Base-by-base conservation (phyloP, 2,329 filamentous ascomycete species). In the Ambrosiella beaveri region DNA sequence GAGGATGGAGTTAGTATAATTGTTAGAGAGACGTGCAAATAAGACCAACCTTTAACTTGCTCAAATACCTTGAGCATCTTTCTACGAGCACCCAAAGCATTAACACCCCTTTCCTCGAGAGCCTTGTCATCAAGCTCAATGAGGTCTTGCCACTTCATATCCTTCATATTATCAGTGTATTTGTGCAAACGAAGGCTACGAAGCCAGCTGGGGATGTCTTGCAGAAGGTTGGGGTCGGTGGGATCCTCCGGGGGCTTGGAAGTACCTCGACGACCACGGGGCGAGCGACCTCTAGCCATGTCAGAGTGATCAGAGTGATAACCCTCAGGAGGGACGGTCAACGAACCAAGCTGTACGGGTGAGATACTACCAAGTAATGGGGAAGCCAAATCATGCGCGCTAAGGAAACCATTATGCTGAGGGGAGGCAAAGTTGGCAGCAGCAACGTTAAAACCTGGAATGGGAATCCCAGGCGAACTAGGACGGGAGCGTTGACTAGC, bases 1-100 rank as follows among this genome's bases (percentile, higher is more conserved):
- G 44, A 54, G 7, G 11, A 49, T 44, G 36, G 44, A 17, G 45
- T 40, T 6, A 52, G 40, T 37, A 11, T 19, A 7, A 17, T 37
- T 11, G 44, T 11, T 45, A 37, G 3, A 6, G 15, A 38, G 9
- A 38, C 3, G 7, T 13, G 5, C 1, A 53, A 45, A 15, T 27
- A 40, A 8, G 47, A 38, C 72, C 63, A 72, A 82, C 81, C 86
- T 71, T 82, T 88, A 66, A 97, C 91, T 74, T 96, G 90, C 66
- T 97, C 93, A 71, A 97, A 97, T 59, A 97, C 93, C 81, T 98
- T 98, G 61, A 98, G 75, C 88, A 98, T 94, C 79, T 98, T 98
- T 68, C 91, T 86, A 64, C 93, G 79, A 15, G 93, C 93, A 65
- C 93, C 93, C 59, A 97, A 79, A 57, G 93, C 93, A 69, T 95